Evolutionary conservation across 2,329 filamentous ascomycete genomes (phyloP).

Genomic region (Colletotrichum nymphaeae): DNA sequence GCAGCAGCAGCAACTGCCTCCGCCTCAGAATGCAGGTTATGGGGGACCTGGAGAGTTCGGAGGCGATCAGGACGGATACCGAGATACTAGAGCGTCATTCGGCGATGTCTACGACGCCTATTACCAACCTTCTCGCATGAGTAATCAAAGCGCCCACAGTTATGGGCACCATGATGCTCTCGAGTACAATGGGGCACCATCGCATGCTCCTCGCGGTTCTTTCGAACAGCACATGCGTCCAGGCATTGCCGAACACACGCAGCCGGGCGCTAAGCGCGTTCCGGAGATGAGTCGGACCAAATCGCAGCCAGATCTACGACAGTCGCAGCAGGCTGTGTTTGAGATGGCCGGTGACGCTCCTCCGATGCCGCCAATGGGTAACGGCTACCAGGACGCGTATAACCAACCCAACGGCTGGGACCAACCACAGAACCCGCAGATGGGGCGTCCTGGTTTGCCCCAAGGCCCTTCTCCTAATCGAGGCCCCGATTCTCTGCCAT

Average conservation of each 20-base stretch:
- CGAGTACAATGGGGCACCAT: conserved; percentile 53
- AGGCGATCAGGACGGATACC: conserved; percentile 46
- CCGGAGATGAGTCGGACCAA: conserved; percentile 70
- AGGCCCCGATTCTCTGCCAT: conserved; percentile 62
- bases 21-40: conserved; percentile 36
- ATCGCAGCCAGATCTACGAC: conserved; percentile 74
- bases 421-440: conserved; percentile 20
- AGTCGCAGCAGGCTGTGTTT: conserved; percentile 76
- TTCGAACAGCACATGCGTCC: conserved; percentile 62
- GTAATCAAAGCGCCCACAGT: conserved; percentile 38
- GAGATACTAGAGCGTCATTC: conserved; percentile 39
- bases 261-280: conserved; percentile 61
- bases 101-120: conserved; percentile 42
- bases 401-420: conserved; percentile 34
- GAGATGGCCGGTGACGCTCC: conserved; percentile 77
- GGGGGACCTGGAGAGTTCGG: conserved; percentile 42
- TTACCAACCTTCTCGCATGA: conserved; percentile 40
- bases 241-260: conserved; percentile 51
- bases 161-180: conserved; percentile 45
- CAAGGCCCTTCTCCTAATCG: conserved; percentile 43
- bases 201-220: conserved; percentile 48
- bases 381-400: conserved; percentile 36
- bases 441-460: conserved; percentile 41
- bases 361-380: conserved; percentile 60
- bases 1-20: conserved; percentile 41